Conservation (phyloP, 2,329 filamentous ascomycete genomes). For the Bipolaris bicolor region DNA sequence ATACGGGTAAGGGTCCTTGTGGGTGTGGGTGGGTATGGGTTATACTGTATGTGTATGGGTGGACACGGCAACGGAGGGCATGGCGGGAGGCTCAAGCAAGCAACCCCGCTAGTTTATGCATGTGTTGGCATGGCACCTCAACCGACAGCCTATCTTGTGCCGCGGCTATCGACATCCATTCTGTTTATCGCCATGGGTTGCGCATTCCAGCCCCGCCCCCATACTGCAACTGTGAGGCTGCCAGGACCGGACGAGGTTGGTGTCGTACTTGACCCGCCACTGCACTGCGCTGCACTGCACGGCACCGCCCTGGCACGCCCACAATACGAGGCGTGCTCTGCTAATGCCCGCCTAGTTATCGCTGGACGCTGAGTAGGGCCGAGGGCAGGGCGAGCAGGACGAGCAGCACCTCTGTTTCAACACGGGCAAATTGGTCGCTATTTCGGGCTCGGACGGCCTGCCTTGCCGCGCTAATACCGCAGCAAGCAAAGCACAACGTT, state of each 20-base stretch:
- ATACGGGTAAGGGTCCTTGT: too few relatives aligned
- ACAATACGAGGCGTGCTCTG: background rate
- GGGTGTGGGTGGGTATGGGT: background rate
- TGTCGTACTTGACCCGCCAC: background rate
- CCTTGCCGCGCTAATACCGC: background rate
- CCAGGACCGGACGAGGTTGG: background rate
- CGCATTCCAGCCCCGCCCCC: too few relatives aligned
- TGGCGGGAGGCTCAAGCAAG: slow-evolving; percentile 1
- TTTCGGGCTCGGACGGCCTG: slow-evolving; percentile 1
- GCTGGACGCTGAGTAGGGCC: background rate
- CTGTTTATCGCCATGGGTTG: background rate
- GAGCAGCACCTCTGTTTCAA: slow-evolving; percentile 9
- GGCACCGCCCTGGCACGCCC: background rate
- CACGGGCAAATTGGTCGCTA: background rate
- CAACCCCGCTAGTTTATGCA: slow-evolving; percentile 19
- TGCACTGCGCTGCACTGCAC: too few relatives aligned
- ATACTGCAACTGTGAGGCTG: background rate
- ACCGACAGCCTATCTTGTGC: slow-evolving; percentile 3
- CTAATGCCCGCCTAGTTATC: background rate
- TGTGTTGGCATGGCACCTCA: slow-evolving; percentile 13
- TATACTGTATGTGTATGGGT: too few relatives aligned
- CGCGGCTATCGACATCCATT: slow-evolving; percentile 1
- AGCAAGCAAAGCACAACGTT: slow-evolving; percentile 3
- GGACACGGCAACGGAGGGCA: background rate
- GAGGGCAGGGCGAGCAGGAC: slow-evolving; percentile 5